A percentile compares a stretch with the other conserved stretches of the same genome.
Evolutionary conservation across 2,329 filamentous ascomycete species (phyloP).

Genomic region (Xylariaceae sp.): DNA sequence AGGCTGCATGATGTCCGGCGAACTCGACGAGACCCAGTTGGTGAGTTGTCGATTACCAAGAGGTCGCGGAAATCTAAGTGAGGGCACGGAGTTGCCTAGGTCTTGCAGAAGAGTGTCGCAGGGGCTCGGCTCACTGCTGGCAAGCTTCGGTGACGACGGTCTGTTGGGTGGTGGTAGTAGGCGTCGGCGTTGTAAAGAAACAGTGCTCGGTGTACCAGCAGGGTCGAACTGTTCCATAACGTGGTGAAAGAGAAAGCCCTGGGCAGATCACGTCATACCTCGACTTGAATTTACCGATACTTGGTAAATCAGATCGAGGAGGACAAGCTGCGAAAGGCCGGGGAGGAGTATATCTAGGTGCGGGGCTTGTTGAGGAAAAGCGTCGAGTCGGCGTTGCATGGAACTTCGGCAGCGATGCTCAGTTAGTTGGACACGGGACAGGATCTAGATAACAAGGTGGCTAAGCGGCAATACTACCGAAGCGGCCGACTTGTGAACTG

Average conservation of each 20-base stretch:
- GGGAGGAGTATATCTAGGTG: background rate
- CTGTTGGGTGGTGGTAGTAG: constrained; percentile 6
- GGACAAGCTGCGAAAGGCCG: constrained; percentile 19
- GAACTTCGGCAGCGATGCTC: too few species aligned
- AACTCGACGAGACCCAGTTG: constrained; percentile 56
- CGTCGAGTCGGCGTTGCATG: constrained; percentile 1
- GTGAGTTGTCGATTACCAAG: constrained; percentile 52
- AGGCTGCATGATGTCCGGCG: constrained; percentile 52
- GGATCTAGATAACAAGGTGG: too few species aligned
- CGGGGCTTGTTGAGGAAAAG: constrained; percentile 1
- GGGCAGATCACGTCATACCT: constrained; percentile 33
- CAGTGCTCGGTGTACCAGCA: constrained; percentile 22
- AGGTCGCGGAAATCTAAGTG: constrained; percentile 53
- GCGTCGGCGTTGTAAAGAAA: constrained; percentile 15
- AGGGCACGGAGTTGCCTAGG: constrained; percentile 37
- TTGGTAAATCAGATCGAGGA: constrained; percentile 23
- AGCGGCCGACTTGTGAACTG: constrained; percentile 2
- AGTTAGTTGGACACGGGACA: too few species aligned
- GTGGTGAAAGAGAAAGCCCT: constrained; percentile 34
- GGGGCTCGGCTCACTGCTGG: constrained; percentile 25
- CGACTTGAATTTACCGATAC: constrained; percentile 26
- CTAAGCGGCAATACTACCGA: background rate
- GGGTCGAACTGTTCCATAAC: constrained; percentile 47
- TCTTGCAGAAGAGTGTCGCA: constrained; percentile 13
- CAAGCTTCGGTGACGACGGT: constrained; percentile 12